These are phyloP conservation scores for Phytopythium cucurbitacearum DNA, from an alignment of 352 stramenopile genomes.

Conservation along the genomic window DNA sequence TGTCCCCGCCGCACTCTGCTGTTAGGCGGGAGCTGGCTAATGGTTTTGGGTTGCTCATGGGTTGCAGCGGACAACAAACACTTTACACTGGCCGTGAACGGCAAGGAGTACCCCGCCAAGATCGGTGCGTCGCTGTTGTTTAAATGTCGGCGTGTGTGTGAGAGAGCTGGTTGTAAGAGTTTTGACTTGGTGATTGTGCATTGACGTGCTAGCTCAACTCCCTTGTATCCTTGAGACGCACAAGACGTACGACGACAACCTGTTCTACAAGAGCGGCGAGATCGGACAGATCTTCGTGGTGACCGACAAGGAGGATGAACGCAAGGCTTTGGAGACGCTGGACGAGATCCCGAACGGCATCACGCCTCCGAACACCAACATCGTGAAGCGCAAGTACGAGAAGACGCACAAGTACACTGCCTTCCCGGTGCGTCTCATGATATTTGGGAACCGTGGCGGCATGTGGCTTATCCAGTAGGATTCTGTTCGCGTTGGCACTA, in stretches of 20 bases:
- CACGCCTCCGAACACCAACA: slow-evolving; percentile 82
- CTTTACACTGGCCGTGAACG: slow-evolving; percentile 74
- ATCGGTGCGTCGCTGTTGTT: slow-evolving; percentile 41
- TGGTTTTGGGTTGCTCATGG: slow-evolving; percentile 1
- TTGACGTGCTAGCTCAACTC: slow-evolving; percentile 53
- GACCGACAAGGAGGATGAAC: slow-evolving; percentile 72
- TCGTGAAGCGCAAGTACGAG: slow-evolving; percentile 85
- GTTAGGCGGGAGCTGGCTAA: neutral
- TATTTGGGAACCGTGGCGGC: neutral
- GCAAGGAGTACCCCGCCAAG: slow-evolving; percentile 73
- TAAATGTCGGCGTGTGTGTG: neutral
- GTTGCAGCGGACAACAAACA: slow-evolving; percentile 80
- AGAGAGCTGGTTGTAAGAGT: neutral
- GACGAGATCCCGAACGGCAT: slow-evolving; percentile 70
- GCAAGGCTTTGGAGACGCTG: slow-evolving; percentile 49
- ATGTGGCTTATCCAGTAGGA: neutral
- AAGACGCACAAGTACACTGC: slow-evolving; percentile 82
- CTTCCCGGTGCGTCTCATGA: slow-evolving; percentile 51
- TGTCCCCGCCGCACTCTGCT: slow-evolving; percentile 4
- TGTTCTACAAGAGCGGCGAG: slow-evolving; percentile 87
- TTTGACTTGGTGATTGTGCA: neutral
- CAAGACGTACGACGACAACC: slow-evolving; percentile 88
- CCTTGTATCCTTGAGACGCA: slow-evolving; percentile 84
- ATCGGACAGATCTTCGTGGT: slow-evolving; percentile 88
- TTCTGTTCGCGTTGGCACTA: slow-evolving; percentile 11